Conservation (phyloP, 2,329 filamentous ascomycete genomes). For the Sordariomycetes sp. region DNA sequence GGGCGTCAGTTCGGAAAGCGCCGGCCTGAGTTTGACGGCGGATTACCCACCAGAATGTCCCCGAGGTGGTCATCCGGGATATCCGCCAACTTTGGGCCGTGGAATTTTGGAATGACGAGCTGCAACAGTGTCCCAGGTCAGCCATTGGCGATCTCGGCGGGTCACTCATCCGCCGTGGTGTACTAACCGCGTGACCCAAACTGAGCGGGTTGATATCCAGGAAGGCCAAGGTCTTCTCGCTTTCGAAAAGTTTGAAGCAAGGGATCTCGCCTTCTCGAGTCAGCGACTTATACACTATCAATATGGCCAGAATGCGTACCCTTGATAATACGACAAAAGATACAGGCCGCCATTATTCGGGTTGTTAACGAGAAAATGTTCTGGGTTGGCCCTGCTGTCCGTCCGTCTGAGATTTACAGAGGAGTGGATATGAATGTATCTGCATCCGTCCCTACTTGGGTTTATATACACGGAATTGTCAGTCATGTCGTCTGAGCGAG, state of each 20-base stretch:
- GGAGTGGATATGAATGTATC: too few species aligned
- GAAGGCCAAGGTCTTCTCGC: slow-evolving; percentile 85
- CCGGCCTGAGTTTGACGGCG: neutral
- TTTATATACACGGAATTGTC: neutral
- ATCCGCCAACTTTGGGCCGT: slow-evolving; percentile 82
- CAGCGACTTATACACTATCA: neutral
- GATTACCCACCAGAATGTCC: slow-evolving; percentile 58
- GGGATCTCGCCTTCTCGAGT: slow-evolving; percentile 72
- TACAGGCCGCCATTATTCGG: slow-evolving; percentile 40
- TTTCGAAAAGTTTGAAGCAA: slow-evolving; percentile 92
- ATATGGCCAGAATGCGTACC: slow-evolving; percentile 30
- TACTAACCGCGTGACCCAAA: slow-evolving; percentile 72
- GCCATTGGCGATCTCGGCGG: neutral
- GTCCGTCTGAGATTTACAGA: too few species aligned
- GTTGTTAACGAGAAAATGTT: too few species aligned
- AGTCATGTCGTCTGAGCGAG: neutral
- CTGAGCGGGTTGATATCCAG: slow-evolving; percentile 89
- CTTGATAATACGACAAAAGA: slow-evolving; percentile 98
- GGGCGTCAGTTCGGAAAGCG: neutral
- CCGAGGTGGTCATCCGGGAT: slow-evolving; percentile 79
- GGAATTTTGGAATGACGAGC: slow-evolving; percentile 94
- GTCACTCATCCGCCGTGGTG: neutral
- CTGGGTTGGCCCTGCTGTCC: neutral
- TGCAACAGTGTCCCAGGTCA: slow-evolving; percentile 19
- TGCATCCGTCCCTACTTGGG: neutral